Conservation (phyloP, 1,284 basidiomycete species). For the Malassezia yamatoensis region DNA sequence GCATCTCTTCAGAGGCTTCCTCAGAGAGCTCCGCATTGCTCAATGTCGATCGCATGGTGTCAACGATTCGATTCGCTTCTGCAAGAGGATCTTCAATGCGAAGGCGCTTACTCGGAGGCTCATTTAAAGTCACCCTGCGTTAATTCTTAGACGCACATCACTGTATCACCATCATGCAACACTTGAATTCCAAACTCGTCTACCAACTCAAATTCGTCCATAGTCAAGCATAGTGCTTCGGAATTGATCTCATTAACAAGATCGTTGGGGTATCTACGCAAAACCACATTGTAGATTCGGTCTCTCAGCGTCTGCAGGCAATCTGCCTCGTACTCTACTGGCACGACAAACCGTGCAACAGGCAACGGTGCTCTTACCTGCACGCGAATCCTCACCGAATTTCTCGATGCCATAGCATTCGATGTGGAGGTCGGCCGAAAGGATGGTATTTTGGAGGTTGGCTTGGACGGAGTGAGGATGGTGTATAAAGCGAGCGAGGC, state of each 20-base stretch:
- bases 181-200: constrained; percentile 16
- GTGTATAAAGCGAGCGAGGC: constrained; percentile 7
- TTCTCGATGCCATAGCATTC: neutral
- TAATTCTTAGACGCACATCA: constrained; percentile 7
- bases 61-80: constrained; percentile 12
- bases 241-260: neutral
- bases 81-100: constrained; percentile 4
- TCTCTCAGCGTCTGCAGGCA: constrained; percentile 13
- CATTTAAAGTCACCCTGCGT: neutral
- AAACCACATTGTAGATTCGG: constrained; percentile 15
- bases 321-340: constrained; percentile 11
- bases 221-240: neutral
- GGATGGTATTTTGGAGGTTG: neutral
- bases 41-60: constrained; percentile 6
- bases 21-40: too few species aligned
- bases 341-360: constrained; percentile 20
- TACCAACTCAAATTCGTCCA: constrained; percentile 1
- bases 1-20: too few species aligned
- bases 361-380: constrained; percentile 20
- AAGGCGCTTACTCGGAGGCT: neutral
- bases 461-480: constrained; percentile 2
- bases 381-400: constrained; percentile 18
- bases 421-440: constrained; percentile 11
- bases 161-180: constrained; percentile 21
- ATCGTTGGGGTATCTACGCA: neutral